These are phyloP conservation scores for Dactylellina drechsleri DNA, from an alignment of 2,329 filamentous ascomycete genomes.

Conservation along the genomic window DNA sequence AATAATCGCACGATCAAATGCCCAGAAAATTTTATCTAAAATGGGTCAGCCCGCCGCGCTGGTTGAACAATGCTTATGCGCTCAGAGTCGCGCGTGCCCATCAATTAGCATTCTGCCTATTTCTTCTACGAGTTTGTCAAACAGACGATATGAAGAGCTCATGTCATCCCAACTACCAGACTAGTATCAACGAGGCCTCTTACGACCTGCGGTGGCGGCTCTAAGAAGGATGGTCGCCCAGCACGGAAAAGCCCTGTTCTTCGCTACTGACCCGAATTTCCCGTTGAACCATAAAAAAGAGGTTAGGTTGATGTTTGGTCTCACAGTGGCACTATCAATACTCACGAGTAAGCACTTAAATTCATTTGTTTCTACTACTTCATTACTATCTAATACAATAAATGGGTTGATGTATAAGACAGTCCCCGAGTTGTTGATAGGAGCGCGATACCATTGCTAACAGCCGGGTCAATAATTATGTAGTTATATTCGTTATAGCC, in stretches of 20 bases:
- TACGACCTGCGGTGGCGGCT: conserved; percentile 3
- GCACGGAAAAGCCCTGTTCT: not conserved
- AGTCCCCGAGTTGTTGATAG: not conserved
- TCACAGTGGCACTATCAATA: conserved; percentile 14
- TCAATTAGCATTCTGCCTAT: not conserved
- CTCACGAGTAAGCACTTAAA: conserved; percentile 18
- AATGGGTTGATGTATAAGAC: too few species aligned
- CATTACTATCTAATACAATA: not conserved
- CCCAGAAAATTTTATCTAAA: conserved; percentile 1
- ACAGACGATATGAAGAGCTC: conserved; percentile 28
- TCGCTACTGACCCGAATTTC: not conserved
- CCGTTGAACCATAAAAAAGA: not conserved
- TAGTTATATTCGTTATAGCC: conserved; percentile 24
- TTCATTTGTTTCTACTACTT: not conserved
- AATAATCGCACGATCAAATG: not conserved
- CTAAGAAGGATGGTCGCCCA: too few species aligned
- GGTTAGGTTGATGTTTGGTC: conserved; percentile 10
- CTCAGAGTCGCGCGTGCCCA: conserved; percentile 4
- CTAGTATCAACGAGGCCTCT: not conserved
- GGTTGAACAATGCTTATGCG: not conserved
- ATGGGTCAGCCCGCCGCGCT: not conserved
- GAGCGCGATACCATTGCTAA: not conserved
- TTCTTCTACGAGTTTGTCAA: not conserved
- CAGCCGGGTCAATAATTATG: not conserved
- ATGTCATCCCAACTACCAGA: not conserved